Evolutionary conservation across 768 basidiomycete species (phyloP).

Genomic region (Myochromella boudieri): DNA sequence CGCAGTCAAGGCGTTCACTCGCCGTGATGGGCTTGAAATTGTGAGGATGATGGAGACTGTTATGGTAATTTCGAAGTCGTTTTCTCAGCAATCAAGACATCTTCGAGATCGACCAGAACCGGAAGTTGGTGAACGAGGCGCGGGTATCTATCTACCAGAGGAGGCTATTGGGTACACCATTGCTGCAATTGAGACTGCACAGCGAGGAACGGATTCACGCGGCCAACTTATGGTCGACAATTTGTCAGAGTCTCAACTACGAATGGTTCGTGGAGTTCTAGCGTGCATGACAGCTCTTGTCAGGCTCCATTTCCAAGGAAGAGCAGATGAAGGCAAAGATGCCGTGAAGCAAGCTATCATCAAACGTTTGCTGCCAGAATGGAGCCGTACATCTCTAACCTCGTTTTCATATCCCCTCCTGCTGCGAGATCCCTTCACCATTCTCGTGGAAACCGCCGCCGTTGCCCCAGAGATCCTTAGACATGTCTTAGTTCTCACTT

Average conservation of each 20-base stretch:
- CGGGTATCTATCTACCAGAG: conserved; percentile 88
- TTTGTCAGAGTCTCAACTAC: conserved; percentile 73
- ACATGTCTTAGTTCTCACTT: conserved; percentile 84
- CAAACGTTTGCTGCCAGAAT: conserved; percentile 87
- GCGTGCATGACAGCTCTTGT: conserved; percentile 67
- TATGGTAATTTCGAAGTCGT: conserved; percentile 70
- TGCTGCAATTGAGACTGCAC: conserved; percentile 74
- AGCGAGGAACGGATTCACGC: conserved; percentile 60
- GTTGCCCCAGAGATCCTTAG: conserved; percentile 88
- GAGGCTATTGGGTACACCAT: conserved; percentile 91
- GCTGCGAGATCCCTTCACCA: conserved; percentile 85
- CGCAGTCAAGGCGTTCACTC: conserved; percentile 51
- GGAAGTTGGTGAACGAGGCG: conserved; percentile 71
- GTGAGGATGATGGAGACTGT: conserved; percentile 88
- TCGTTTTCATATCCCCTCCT: conserved; percentile 85
- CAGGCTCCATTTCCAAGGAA: conserved; percentile 64
- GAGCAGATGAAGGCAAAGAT: conserved; percentile 74
- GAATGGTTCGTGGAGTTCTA: conserved; percentile 77
- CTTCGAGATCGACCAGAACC: conserved; percentile 76
- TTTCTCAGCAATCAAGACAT: conserved; percentile 85
- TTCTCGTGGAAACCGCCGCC: conserved; percentile 88
- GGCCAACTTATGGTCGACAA: conserved; percentile 66
- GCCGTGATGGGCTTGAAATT: conserved; percentile 53
- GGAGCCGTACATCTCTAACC: conserved; percentile 83
- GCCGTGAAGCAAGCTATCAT: conserved; percentile 83